Conservation (phyloP, 2,329 filamentous ascomycete species). For the Ceratocystis harringtonii region DNA sequence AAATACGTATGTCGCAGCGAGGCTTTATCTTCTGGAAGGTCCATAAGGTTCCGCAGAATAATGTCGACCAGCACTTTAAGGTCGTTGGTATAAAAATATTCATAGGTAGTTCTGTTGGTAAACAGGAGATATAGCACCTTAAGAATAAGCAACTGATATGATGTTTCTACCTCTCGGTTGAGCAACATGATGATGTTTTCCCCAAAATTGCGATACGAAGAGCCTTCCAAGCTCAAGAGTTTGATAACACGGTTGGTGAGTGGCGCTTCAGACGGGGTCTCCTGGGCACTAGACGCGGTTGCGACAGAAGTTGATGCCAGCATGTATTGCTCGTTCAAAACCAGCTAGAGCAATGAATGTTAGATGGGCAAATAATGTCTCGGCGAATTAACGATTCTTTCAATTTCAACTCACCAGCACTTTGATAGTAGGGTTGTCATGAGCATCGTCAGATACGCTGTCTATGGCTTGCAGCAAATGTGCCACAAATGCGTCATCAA, state of each 20-base stretch:
- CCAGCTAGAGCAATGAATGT: slow-evolving; percentile 43
- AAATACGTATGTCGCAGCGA: slow-evolving; percentile 84
- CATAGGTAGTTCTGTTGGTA: slow-evolving; percentile 77
- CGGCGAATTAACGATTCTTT: neutral
- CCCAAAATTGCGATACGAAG: slow-evolving; percentile 80
- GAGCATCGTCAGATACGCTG: slow-evolving; percentile 66
- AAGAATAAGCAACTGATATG: slow-evolving; percentile 85
- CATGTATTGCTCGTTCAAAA: slow-evolving; percentile 98
- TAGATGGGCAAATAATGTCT: neutral
- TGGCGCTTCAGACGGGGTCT: slow-evolving; percentile 30
- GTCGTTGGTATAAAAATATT: slow-evolving; percentile 99
- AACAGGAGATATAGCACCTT: slow-evolving; percentile 93
- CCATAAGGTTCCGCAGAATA: slow-evolving; percentile 90
- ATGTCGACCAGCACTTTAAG: slow-evolving; percentile 87
- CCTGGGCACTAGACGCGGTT: slow-evolving; percentile 22
- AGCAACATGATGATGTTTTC: slow-evolving; percentile 92
- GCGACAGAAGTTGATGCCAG: slow-evolving; percentile 47
- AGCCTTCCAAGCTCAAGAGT: slow-evolving; percentile 65
- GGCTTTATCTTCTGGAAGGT: slow-evolving; percentile 69
- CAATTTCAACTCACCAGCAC: slow-evolving; percentile 51
- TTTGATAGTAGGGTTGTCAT: slow-evolving; percentile 86
- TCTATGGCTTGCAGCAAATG: slow-evolving; percentile 82
- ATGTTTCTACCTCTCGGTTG: slow-evolving; percentile 89
- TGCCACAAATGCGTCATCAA: slow-evolving; percentile 66
- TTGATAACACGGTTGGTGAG: slow-evolving; percentile 92